Evolutionary conservation across 495 filamentous ascomycete genomes (phyloP).

Genomic region (Neurospora sp.): DNA sequence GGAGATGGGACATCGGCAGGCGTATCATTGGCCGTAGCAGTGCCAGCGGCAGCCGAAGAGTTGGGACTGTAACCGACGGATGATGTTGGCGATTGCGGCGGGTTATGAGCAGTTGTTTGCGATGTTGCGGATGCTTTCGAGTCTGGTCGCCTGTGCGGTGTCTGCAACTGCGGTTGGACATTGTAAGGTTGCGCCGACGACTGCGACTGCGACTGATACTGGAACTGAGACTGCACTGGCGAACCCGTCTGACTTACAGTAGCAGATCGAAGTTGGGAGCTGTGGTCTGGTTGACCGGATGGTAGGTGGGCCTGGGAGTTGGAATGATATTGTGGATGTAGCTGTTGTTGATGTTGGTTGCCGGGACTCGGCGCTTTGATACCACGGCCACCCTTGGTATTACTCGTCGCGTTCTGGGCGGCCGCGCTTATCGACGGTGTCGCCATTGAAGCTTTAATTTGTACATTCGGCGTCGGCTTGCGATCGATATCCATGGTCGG

Average conservation of each 20-base stretch:
- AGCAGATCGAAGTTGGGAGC: not conserved
- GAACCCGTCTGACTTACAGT: not conserved
- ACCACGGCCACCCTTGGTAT: not conserved
- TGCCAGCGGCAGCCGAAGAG: not conserved
- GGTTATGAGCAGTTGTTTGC: not conserved
- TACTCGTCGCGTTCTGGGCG: not conserved
- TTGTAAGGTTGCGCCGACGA: not conserved
- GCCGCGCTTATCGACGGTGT: not conserved
- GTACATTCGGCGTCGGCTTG: not conserved
- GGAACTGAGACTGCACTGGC: not conserved
- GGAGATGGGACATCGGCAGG: conserved; percentile 1
- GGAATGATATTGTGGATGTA: not conserved
- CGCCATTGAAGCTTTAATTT: not conserved
- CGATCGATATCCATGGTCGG: not conserved
- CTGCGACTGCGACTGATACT: not conserved
- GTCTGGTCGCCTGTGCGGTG: not conserved
- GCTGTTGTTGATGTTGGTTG: not conserved
- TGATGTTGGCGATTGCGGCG: not conserved
- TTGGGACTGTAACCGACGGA: not conserved
- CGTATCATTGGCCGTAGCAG: not conserved
- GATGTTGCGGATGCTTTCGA: not conserved
- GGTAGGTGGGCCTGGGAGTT: not conserved
- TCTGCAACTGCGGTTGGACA: not conserved
- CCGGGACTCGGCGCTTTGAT: not conserved
- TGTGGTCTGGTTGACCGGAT: not conserved